Conservation (phyloP, 805 yeast species). For the Nakazawaea ernobii region DNA sequence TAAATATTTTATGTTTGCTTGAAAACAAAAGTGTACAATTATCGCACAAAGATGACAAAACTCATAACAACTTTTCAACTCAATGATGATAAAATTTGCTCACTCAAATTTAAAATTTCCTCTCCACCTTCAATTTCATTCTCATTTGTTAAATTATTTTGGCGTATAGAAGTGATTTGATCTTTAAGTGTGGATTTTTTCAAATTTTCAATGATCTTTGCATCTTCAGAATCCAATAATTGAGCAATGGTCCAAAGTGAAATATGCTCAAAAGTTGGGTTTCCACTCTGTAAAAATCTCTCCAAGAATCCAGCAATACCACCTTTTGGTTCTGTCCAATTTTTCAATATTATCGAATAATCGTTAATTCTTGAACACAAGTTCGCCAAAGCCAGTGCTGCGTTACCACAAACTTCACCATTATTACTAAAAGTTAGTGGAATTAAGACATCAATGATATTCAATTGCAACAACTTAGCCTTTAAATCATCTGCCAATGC, state of each 20-base stretch:
- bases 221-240: constrained; percentile 80
- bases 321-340: constrained; percentile 76
- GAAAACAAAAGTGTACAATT: too few species aligned
- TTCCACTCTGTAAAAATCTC: constrained; percentile 74
- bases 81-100: constrained; percentile 26
- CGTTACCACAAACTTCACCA: constrained; percentile 95
- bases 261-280: constrained; percentile 95
- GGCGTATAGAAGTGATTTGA: constrained; percentile 27
- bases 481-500: constrained; percentile 95
- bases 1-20: too few species aligned
- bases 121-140: constrained; percentile 24
- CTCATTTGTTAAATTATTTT: constrained; percentile 20
- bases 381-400: constrained; percentile 97
- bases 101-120: constrained; percentile 30
- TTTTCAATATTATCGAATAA: constrained; percentile 68
- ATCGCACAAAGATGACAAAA: too few species aligned
- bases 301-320: constrained; percentile 83
- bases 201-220: constrained; percentile 38
- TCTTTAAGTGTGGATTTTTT: constrained; percentile 18
- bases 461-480: constrained; percentile 73
- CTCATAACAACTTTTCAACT: neutral
- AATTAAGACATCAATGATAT: constrained; percentile 79
- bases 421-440: constrained; percentile 86
- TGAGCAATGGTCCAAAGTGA: constrained; percentile 96
- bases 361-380: constrained; percentile 86